phyloP scores from a whole-genome alignment of 345 rosid species.

The Erucastrum elatum region DNA sequence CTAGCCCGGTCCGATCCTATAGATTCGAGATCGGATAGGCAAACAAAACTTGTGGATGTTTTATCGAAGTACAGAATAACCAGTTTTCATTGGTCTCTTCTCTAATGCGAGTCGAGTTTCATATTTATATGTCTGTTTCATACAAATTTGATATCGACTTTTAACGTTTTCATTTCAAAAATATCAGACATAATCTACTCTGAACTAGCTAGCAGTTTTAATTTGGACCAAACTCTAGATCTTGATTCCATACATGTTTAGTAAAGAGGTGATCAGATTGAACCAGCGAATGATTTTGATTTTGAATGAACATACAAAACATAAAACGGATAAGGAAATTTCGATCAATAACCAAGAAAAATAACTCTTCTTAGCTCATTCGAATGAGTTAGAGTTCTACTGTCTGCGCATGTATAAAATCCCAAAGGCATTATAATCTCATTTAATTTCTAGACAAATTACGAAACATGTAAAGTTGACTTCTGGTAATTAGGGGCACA shows the following conservation, averaged over 20 bases:
- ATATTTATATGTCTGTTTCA: not conserved
- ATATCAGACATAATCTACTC: not conserved
- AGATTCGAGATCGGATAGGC: not conserved
- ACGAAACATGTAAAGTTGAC: constrained; percentile 21
- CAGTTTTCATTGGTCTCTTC: not conserved
- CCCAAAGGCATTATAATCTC: not conserved
- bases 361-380: not conserved
- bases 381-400: not conserved
- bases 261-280: not conserved
- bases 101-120: not conserved
- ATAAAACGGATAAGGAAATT: not conserved
- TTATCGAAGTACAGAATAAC: not conserved
- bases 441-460: not conserved
- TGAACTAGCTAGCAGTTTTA: not conserved
- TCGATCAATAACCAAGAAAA: not conserved
- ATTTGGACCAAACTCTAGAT: not conserved
- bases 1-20: not conserved
- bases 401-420: not conserved
- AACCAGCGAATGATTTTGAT: not conserved
- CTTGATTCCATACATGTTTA: not conserved
- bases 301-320: not conserved
- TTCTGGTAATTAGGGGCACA: not conserved
- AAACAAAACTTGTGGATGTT: not conserved
- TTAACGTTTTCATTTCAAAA: not conserved
- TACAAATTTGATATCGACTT: not conserved